Conservation (phyloP, 2,329 filamentous ascomycete species). For the Phaeosphaeria sp. region DNA sequence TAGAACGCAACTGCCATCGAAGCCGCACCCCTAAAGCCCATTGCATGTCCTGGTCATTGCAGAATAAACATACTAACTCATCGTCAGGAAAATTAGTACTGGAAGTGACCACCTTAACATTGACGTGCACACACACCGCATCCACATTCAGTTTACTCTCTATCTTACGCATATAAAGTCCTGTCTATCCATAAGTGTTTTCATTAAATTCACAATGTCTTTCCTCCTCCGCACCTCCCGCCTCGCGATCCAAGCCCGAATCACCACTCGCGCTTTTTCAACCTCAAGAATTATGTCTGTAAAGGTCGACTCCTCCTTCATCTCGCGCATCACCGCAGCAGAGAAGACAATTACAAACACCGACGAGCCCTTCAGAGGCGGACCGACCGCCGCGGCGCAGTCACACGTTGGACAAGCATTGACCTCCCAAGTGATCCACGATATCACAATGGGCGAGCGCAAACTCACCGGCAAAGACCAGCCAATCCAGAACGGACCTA, state of each 20-base stretch:
- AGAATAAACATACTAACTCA: neutral
- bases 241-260: neutral
- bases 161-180: neutral
- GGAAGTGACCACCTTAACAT: neutral
- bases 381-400: conserved; percentile 53
- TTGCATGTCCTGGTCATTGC: neutral
- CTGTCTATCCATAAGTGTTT: neutral
- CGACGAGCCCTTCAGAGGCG: conserved; percentile 43
- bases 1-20: neutral
- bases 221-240: conserved; percentile 20
- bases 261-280: conserved; percentile 16
- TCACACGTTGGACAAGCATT: conserved; percentile 44
- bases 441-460: conserved; percentile 53
- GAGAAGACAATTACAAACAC: conserved; percentile 50
- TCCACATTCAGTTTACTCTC: neutral
- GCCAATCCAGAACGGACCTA: conserved; percentile 48
- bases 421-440: conserved; percentile 44
- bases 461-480: conserved; percentile 45
- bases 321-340: conserved; percentile 50
- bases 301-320: conserved; percentile 47
- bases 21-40: neutral
- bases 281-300: conserved; percentile 20
- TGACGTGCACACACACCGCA: neutral
- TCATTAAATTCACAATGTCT: conserved; percentile 4
- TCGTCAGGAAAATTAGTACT: neutral